phyloP scores from a whole-genome alignment of 352 stramenopile species.

The Pythium utonaiense region DNA sequence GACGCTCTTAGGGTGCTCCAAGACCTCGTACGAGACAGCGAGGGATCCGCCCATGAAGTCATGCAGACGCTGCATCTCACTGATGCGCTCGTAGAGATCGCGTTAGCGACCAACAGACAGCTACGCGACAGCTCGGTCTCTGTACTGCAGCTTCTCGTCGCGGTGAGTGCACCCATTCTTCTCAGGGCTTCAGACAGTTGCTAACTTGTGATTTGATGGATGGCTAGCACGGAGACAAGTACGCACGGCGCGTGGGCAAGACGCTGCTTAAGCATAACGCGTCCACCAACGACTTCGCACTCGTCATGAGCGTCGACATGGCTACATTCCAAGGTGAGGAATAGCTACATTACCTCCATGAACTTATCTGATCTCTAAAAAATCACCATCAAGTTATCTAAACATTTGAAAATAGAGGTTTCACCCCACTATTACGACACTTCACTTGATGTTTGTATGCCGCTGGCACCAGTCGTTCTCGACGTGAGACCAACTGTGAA shows the following conservation, averaged over 20 bases:
- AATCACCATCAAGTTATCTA: background rate
- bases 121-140: conserved; percentile 13
- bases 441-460: conserved; percentile 21
- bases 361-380: background rate
- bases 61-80: conserved; percentile 55
- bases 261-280: conserved; percentile 28
- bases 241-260: conserved; percentile 33
- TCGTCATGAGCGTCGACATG: conserved; percentile 30
- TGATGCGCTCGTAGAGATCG: conserved; percentile 35
- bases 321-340: conserved; percentile 11
- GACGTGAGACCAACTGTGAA: conserved; percentile 24
- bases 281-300: conserved; percentile 16
- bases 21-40: conserved; percentile 22
- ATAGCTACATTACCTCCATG: conserved; percentile 2
- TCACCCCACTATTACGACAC: rapidly evolving
- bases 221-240: conserved; percentile 18
- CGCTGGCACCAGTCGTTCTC: conserved; percentile 14
- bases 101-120: background rate
- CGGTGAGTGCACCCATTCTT: conserved; percentile 11
- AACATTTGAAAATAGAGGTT: conserved; percentile 21
- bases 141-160: conserved; percentile 27
- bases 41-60: conserved; percentile 28
- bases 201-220: background rate
- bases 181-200: background rate
- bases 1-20: conserved; percentile 37